phyloP scores from a whole-genome alignment of 2,329 filamentous ascomycete species.

The Aspergillus chevalieri region DNA sequence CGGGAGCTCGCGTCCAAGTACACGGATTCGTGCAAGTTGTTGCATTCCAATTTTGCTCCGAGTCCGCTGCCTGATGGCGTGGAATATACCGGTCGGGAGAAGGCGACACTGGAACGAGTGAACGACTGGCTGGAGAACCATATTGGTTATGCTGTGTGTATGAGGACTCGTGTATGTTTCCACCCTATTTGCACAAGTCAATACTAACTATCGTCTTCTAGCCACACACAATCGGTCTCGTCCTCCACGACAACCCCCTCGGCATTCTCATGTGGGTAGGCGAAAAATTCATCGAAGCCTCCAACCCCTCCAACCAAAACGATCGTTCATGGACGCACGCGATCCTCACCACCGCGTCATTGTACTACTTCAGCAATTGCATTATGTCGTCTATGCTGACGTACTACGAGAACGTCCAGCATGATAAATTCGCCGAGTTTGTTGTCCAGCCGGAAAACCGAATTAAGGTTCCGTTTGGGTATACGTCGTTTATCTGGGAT shows the following conservation, averaged over 20 bases:
- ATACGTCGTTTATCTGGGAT: slow-evolving; percentile 7
- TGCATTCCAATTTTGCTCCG: slow-evolving; percentile 5
- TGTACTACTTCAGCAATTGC: slow-evolving; percentile 8
- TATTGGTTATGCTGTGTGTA: slow-evolving; percentile 8
- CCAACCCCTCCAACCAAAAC: neutral
- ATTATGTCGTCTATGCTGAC: slow-evolving; percentile 6
- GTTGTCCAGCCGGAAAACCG: slow-evolving; percentile 2
- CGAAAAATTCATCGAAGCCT: slow-evolving; percentile 6
- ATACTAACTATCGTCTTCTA: no score
- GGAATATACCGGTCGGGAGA: slow-evolving; percentile 3
- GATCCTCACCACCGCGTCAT: slow-evolving; percentile 5
- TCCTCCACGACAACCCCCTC: slow-evolving; percentile 6
- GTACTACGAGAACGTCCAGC: slow-evolving; percentile 5
- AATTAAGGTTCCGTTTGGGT: slow-evolving; percentile 4
- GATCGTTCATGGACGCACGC: slow-evolving; percentile 2
- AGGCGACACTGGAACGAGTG: neutral
- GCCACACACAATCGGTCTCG: slow-evolving; percentile 6
- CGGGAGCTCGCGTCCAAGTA: slow-evolving; percentile 4
- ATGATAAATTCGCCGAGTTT: slow-evolving; percentile 2
- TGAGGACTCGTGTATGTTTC: slow-evolving; percentile 4
- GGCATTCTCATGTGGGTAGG: slow-evolving; percentile 6
- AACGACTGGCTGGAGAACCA: slow-evolving; percentile 5
- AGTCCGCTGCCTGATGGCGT: neutral
- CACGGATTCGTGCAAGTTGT: neutral
- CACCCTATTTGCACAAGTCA: no score